Conservation (phyloP, 257 asterid species). For the Osmanthus fragrans region DNA sequence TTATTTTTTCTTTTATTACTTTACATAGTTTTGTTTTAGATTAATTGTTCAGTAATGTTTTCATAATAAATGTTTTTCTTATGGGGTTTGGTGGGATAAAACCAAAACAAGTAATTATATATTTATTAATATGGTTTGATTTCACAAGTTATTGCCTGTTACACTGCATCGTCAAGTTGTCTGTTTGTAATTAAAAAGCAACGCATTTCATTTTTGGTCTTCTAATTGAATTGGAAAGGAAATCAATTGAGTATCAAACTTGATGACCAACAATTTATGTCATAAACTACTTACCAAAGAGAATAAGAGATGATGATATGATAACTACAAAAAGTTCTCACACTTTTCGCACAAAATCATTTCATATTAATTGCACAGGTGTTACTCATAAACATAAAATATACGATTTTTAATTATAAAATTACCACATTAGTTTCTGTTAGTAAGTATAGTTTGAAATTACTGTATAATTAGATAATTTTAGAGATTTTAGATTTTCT, state of each 20-base stretch:
- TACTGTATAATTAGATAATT: too few species aligned
- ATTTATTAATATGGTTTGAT: background rate
- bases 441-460: too few species aligned
- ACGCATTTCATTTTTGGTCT: background rate
- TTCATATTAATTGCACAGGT: background rate
- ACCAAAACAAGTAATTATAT: slow-evolving; percentile 10
- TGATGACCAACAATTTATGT: background rate
- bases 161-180: background rate
- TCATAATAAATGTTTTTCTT: background rate
- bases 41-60: background rate
- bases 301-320: background rate
- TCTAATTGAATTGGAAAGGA: background rate
- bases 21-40: background rate
- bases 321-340: background rate
- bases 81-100: slow-evolving; percentile 15
- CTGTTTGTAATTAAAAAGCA: too few species aligned
- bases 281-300: background rate
- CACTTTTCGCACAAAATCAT: background rate
- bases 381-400: background rate
- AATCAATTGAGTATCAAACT: too few species aligned
- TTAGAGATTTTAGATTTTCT: too few species aligned
- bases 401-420: too few species aligned
- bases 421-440: too few species aligned
- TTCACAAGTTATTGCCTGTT: background rate
- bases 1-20: too few species aligned